Evolutionary conservation across 2,329 filamentous ascomycete species (phyloP).

Genomic region (Sclerotinia minor): DNA sequence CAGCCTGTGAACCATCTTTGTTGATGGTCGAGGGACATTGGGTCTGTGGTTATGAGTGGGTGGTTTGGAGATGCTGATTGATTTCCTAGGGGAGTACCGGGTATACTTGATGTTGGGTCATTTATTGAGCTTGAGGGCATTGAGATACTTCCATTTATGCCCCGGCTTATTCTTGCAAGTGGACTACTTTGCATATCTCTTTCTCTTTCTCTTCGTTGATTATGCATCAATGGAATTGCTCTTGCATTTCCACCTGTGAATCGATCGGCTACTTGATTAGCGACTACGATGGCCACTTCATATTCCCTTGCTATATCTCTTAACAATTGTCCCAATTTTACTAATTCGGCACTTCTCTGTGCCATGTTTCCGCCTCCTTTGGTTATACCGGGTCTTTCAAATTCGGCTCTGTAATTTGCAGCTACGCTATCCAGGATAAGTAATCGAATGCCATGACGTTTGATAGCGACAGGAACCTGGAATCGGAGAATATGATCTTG

Average conservation of each 20-base stretch:
- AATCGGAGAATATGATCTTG: slow-evolving; percentile 94
- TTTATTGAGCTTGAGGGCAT: slow-evolving; percentile 36
- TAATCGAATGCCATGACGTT: slow-evolving; percentile 74
- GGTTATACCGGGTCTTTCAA: slow-evolving; percentile 57
- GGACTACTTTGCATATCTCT: slow-evolving; percentile 35
- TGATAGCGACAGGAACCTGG: slow-evolving; percentile 83
- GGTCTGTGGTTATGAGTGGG: slow-evolving; percentile 46
- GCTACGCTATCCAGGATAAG: slow-evolving; percentile 89
- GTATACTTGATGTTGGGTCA: slow-evolving; percentile 32
- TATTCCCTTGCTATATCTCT: slow-evolving; percentile 73
- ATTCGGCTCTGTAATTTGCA: slow-evolving; percentile 93
- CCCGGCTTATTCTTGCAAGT: slow-evolving; percentile 13
- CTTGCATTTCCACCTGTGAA: slow-evolving; percentile 49
- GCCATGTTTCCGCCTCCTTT: slow-evolving; percentile 61
- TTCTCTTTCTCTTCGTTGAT: neutral
- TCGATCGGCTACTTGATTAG: slow-evolving; percentile 93
- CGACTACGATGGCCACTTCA: slow-evolving; percentile 81
- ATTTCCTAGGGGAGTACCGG: neutral
- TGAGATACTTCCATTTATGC: neutral
- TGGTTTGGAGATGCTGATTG: slow-evolving; percentile 8
- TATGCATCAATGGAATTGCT: slow-evolving; percentile 26
- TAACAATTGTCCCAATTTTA: slow-evolving; percentile 73
- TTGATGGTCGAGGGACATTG: slow-evolving; percentile 80
- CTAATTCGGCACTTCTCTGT: slow-evolving; percentile 72
- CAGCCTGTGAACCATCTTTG: slow-evolving; percentile 95